Evolutionary conservation across 495 filamentous ascomycete genomes (phyloP), one percentile per base, ranked within the genome.

Genomic region (Penicillium maclennaniae): DNA sequence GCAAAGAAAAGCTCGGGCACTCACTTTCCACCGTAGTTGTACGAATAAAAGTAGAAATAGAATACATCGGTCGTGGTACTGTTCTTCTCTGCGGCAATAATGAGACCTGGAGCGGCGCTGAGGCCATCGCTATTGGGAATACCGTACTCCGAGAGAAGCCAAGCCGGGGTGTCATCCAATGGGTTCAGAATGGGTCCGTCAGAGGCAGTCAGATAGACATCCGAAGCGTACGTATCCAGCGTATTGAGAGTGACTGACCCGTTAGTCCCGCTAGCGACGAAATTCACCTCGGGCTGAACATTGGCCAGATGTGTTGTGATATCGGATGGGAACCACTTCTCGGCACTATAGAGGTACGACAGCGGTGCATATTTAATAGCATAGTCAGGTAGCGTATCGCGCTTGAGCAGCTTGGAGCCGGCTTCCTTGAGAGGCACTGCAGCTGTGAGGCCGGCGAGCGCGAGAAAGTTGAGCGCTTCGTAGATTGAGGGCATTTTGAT

Each of bases 11-110:
- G 37, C 37, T 17, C 25, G 14, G 36, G 10, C 36, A 49, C 47
- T 49, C 21, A 49, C 47, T 28, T 19, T 17, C 47, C 47, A 16
- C 47, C 47, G 20, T 49, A 49, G 23, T 49, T 49, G 20, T 49
- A 49, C 14, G 47, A 49, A 27, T 49, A 49, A 20, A 49, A 49
- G 14, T 49, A 41, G 47, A 49, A 49, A 37, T 49, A 49, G 37
- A 49, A 49, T 2, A 49, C 47, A 16, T 49, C 47, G 21, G 47
- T 49, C 15, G 37, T 49, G 14, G 47, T 49, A 23, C 47, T 49
- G 47, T 49, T 49, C 37, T 49, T 49, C 37, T 49, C 36, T n/a
- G 37, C 47, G 31, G 38, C 36, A 41, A 49, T 49, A 10, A 49
- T 49, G 12, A 28, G 14, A 39, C 47, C 47, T 3, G 47, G 47